phyloP scores from a whole-genome alignment of 1,139 yeast species.

The Nadsonia commutata region DNA sequence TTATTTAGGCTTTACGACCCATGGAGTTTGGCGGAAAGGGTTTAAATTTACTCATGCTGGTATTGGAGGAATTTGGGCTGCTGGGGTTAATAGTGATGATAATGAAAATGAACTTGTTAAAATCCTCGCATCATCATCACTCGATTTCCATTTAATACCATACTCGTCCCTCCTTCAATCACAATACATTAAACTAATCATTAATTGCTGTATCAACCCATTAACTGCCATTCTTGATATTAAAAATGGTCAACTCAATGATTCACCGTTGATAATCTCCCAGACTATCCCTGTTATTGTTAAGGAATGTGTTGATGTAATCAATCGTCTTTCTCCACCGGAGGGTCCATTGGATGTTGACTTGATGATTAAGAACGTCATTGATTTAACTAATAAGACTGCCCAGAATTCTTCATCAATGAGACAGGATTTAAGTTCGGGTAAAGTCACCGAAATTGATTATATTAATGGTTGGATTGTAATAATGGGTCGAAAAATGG shows the following conservation, averaged over 20 bases:
- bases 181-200: constrained; percentile 63
- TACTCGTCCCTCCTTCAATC: constrained; percentile 42
- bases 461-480: constrained; percentile 66
- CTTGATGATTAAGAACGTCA: constrained; percentile 27
- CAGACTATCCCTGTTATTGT: constrained; percentile 11
- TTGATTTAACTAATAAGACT: constrained; percentile 32
- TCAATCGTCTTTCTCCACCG: neutral
- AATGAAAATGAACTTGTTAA: constrained; percentile 1
- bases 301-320: constrained; percentile 11
- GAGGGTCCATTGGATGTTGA: neutral
- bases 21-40: constrained; percentile 41
- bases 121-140: constrained; percentile 4
- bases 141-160: constrained; percentile 29
- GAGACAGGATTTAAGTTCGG: constrained; percentile 62
- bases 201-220: constrained; percentile 66
- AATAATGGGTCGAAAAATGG: constrained; percentile 32
- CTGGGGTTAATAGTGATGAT: constrained; percentile 5
- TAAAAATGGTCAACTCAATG: constrained; percentile 48
- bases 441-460: constrained; percentile 58
- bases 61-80: constrained; percentile 39
- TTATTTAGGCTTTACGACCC: constrained; percentile 59
- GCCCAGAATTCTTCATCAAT: constrained; percentile 65
- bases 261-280: neutral
- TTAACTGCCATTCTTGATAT: constrained; percentile 55
- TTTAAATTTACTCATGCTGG: constrained; percentile 48